Evolutionary conservation across 1,284 basidiomycete genomes (phyloP), one percentile per base, ranked within the genome.

Genomic region (Austroboletus novae-zelandiae): DNA sequence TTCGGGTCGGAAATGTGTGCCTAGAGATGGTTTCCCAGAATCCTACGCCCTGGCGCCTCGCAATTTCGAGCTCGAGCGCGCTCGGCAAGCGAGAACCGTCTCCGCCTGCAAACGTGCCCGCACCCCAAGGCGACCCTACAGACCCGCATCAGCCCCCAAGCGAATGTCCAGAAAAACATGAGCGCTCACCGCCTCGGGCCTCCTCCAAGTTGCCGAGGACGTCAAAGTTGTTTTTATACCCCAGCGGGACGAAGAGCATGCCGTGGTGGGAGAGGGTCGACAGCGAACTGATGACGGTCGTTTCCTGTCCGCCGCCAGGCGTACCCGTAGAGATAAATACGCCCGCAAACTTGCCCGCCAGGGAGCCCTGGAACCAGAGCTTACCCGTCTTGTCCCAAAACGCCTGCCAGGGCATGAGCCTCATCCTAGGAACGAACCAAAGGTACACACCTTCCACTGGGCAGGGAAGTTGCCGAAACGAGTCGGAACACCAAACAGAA

Each of bases 261-360:
- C 79, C 79, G 48, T 81, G 80, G 65, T 84, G 81, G 9, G 66
- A 59, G 46, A 83, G 71, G 53, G 79, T 83, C 10, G 81, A 80
- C 40, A 83, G 55, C n/a, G 76, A 71, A 47, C 65, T 75, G 17
- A 77, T 57, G 39, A 71, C 69, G 30, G 82, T 84, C 1, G 75
- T 61, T 50, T 76, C 75, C 43, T 76, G 74, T n/a, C 75, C 75
- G 23, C 75, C 74, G 20, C 72, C 76, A 9, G 64, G 71, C 7
- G 68, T 66, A 11, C 67, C 71, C 4, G 76, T 74, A 17, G 66
- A 71, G 36, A 77, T 73, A 55, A 79, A 76, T 45, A 73, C 61
- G 49, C 69, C 66, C 5, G 69, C 80, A 62, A 78, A 78, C 67
- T 85, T 86, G 58, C 81, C 80, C 46, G 71, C 57, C 40, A 86